Conservation (phyloP, 2,329 filamentous ascomycete genomes). For the Coniochaeta sp. region DNA sequence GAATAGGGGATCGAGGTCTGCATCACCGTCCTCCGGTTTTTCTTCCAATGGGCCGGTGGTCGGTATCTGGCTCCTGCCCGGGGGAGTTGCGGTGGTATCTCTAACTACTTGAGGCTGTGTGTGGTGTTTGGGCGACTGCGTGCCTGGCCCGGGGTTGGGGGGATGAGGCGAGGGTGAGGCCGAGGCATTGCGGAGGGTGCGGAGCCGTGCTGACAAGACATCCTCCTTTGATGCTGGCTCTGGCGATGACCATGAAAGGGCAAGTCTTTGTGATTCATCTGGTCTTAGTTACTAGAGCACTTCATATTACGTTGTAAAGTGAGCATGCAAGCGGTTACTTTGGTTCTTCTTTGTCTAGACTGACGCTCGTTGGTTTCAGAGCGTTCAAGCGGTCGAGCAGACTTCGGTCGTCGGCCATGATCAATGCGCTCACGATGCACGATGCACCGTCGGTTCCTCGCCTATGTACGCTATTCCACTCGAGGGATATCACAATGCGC, state of each 20-base stretch:
- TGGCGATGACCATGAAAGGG: background rate
- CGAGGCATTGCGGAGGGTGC: slow-evolving; percentile 33
- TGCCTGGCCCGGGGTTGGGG: slow-evolving; percentile 18
- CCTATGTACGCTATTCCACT: background rate
- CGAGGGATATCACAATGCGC: background rate
- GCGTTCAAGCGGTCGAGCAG: slow-evolving; percentile 49
- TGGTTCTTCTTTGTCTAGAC: slow-evolving; percentile 24
- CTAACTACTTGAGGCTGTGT: background rate
- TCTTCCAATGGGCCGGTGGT: background rate
- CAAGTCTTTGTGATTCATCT: background rate
- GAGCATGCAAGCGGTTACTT: too few relatives aligned
- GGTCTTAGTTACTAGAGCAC: background rate
- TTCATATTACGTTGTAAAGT: slow-evolving; percentile 1
- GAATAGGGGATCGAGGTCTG: slow-evolving; percentile 30
- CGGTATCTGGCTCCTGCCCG: background rate
- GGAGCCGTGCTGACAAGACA: slow-evolving; percentile 42
- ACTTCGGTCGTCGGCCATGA: slow-evolving; percentile 29
- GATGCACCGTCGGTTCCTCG: background rate
- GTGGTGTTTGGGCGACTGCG: background rate
- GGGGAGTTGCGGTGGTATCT: slow-evolving; percentile 9
- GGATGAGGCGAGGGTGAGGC: background rate
- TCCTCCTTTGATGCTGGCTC: slow-evolving; percentile 39
- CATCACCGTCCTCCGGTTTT: slow-evolving; percentile 19
- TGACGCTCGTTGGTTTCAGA: slow-evolving; percentile 32
- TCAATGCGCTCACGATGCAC: background rate